Evolutionary conservation across 176 grass and related monocot species (phyloP), one percentile per base, ranked within the genome.

Genomic region (Oryza coarctata): DNA sequence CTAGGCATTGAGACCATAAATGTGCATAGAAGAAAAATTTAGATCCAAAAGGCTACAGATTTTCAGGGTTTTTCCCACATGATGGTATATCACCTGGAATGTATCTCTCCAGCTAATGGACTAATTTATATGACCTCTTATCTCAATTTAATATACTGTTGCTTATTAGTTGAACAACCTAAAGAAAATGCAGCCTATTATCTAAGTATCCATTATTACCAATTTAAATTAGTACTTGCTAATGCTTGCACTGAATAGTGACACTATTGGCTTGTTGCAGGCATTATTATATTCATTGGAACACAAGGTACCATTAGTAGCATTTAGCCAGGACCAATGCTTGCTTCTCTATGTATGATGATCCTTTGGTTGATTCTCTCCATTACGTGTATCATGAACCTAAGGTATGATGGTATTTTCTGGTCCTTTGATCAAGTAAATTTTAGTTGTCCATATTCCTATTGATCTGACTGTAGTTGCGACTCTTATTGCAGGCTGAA

Each of bases 361-460:
- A 98, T 71, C 96, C 93, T 80, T 91, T 91, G 85, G 90, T 98
- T 28, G 87, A 95, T 89, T 95, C 92, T 30, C 85, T 93, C 60
- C 96, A 98, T 84, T 76, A 90, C 31, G 29, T 90, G 85, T 98
- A 95, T 77, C 91, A 95, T 69, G 96, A 98, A 85, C 96, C 91
- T 62, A 91, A 93, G 96, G 96, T 98, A 87, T 20, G 52, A 73
- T 68, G 33, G 25, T 43, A 7, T 65, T 66, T 81, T 12, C 9
- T 29, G 33, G 44, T 85, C 11, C 34, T n/a, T 12, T 45, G 80
- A 22, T 90, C 72, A 22, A 9, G n/a, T 41, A 58, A 29, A 82
- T 64, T 63, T 65, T 63, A 61, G 45, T 9, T 66, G 29, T 52
- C 70, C 69, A 10, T 29, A 84, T 88, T 64, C 57, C 15, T 81